Percentiles rank a stretch among this genome's conserved stretches.
Evolutionary conservation across 768 basidiomycete genomes (phyloP).

Genomic region (Suillus clintonianus): DNA sequence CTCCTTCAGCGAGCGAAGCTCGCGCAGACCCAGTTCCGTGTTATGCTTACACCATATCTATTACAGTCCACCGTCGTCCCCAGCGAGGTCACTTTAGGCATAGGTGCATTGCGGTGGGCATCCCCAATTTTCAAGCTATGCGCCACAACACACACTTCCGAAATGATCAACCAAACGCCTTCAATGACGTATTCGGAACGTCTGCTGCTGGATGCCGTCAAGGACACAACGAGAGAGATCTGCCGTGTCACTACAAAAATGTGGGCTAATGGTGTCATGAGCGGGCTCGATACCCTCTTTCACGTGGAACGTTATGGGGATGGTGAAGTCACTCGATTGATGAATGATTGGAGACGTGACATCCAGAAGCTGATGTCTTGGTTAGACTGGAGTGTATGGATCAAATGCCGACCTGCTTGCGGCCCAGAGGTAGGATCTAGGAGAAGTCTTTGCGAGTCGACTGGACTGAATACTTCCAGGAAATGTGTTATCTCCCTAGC

Average conservation of each 20-base stretch:
- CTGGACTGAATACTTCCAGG: constrained; percentile 11
- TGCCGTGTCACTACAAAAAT: no score
- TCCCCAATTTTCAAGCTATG: constrained; percentile 9
- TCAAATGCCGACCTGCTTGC: no score
- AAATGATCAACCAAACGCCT: not conserved
- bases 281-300: constrained; percentile 4
- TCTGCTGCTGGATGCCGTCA: constrained; percentile 10
- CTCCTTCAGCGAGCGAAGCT: constrained; percentile 10
- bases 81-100: not conserved
- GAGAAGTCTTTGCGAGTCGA: not conserved
- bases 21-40: constrained; percentile 20
- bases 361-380: no score
- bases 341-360: constrained; percentile 12
- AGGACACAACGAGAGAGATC: no score
- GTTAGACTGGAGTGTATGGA: no score
- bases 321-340: not conserved
- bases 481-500: constrained; percentile 28
- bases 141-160: constrained; percentile 11
- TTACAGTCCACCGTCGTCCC: constrained; percentile 8
- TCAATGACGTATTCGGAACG: constrained; percentile 14
- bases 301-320: not conserved
- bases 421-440: constrained; percentile 14
- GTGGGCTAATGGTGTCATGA: constrained; percentile 19
- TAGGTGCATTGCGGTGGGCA: constrained; percentile 10
- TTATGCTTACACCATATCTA: constrained; percentile 17